Conservation (phyloP, 371 early-diverging fungal genomes). For the Circinella umbellata region DNA sequence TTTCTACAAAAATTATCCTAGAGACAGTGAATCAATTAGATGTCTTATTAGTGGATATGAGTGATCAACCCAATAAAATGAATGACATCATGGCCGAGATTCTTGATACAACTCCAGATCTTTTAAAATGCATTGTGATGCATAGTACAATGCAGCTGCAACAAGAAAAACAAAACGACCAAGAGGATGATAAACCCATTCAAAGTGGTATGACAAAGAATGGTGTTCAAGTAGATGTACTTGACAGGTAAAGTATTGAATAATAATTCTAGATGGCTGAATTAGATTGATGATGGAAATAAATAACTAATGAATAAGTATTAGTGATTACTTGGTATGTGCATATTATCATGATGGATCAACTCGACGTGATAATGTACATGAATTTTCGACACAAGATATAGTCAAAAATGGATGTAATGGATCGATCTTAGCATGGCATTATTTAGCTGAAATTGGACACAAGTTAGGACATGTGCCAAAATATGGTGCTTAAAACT, state of each 20-base stretch:
- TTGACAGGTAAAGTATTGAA: conserved; percentile 7
- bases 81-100: conserved; percentile 14
- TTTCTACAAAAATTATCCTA: not conserved
- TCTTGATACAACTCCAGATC: conserved; percentile 15
- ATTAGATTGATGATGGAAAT: no score
- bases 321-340: conserved; percentile 14
- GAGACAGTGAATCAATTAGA: not conserved
- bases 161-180: conserved; percentile 17
- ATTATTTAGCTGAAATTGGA: conserved; percentile 47
- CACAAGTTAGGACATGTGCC: conserved; percentile 45
- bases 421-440: conserved; percentile 44
- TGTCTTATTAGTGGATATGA: not conserved
- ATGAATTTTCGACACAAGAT: conserved; percentile 16
- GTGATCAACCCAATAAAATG: not conserved
- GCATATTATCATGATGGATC: conserved; percentile 36
- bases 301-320: no score
- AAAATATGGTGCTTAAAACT: conserved; percentile 47
- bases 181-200: conserved; percentile 18
- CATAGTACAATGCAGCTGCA: conserved; percentile 10
- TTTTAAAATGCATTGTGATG: conserved; percentile 23
- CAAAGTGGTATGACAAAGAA: conserved; percentile 40
- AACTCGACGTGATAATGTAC: conserved; percentile 28
- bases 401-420: conserved; percentile 32
- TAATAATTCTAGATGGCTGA: not conserved
- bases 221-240: conserved; percentile 20